These are phyloP conservation scores for Acacia concinna DNA, from an alignment of 331 rosid genomes.

Conservation along the genomic window DNA sequence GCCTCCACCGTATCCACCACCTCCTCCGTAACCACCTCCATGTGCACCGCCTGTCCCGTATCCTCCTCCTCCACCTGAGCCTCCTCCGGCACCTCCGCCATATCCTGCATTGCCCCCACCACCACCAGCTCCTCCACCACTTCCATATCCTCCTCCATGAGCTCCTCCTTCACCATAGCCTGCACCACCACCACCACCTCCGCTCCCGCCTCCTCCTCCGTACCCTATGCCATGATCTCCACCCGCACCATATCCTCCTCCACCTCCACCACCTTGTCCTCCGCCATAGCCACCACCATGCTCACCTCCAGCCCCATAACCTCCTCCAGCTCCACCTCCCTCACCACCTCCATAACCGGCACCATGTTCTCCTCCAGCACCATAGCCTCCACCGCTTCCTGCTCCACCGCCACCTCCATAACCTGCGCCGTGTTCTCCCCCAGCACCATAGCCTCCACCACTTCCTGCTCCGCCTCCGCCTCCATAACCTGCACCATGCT, in stretches of 20 bases:
- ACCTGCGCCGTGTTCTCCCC: not conserved
- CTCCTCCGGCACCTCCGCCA: slow-evolving; percentile 31
- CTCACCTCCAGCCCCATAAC: not conserved
- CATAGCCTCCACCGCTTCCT: not conserved
- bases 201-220: slow-evolving; percentile 32
- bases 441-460: not conserved
- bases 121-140: slow-evolving; percentile 39
- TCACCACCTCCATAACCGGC: not conserved
- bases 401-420: not conserved
- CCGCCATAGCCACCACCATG: not conserved
- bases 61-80: slow-evolving; percentile 39
- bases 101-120: slow-evolving; percentile 38
- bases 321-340: not conserved
- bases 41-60: slow-evolving; percentile 41
- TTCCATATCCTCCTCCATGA: slow-evolving; percentile 52
- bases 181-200: slow-evolving; percentile 45
- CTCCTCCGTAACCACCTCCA: slow-evolving; percentile 47
- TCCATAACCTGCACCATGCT: not conserved
- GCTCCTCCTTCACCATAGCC: slow-evolving; percentile 43
- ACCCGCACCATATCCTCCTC: slow-evolving; percentile 1
- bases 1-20: slow-evolving; percentile 44
- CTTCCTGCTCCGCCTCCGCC: not conserved
- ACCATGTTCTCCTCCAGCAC: slow-evolving; percentile 1
- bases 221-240: slow-evolving; percentile 21
- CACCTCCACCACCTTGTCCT: slow-evolving; percentile 6